Percentiles rank a stretch among this genome's conserved stretches.
Conservation (phyloP, 192 early-diverging fungal genomes). For the Funneliformis geosporum region DNA sequence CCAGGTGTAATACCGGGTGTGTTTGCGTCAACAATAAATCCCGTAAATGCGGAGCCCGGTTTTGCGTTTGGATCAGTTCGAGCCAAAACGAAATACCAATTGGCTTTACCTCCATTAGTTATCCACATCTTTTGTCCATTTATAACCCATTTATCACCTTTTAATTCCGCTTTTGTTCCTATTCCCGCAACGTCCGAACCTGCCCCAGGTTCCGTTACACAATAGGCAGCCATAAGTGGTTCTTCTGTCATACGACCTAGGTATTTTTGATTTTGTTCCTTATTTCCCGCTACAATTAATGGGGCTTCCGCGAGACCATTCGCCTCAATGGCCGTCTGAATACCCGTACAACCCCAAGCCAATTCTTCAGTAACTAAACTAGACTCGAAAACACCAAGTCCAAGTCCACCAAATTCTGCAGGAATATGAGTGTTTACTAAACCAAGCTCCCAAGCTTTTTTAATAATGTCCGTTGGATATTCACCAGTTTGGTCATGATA, state of each 20-base stretch:
- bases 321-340: constrained; percentile 97
- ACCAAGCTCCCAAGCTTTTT: constrained; percentile 91
- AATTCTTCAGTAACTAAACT: constrained; percentile 90
- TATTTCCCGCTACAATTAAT: constrained; percentile 83
- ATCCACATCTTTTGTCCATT: constrained; percentile 98
- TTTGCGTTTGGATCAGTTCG: constrained; percentile 78
- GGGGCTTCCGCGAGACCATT: constrained; percentile 93
- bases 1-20: constrained; percentile 87
- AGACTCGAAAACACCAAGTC: constrained; percentile 85
- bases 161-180: constrained; percentile 69
- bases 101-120: constrained; percentile 94
- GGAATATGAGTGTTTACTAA: constrained; percentile 92
- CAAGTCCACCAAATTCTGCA: constrained; percentile 80
- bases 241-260: constrained; percentile 95
- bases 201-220: constrained; percentile 81
- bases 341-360: constrained; percentile 91
- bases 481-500: constrained; percentile 94
- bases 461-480: constrained; percentile 83
- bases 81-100: constrained; percentile 97
- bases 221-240: constrained; percentile 94
- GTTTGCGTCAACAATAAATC: constrained; percentile 92
- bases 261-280: constrained; percentile 94
- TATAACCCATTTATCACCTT: constrained; percentile 78
- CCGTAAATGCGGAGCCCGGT: constrained; percentile 89
- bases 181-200: constrained; percentile 77